Conservation (phyloP, 805 yeast genomes). For the Kazachstania viticola region DNA sequence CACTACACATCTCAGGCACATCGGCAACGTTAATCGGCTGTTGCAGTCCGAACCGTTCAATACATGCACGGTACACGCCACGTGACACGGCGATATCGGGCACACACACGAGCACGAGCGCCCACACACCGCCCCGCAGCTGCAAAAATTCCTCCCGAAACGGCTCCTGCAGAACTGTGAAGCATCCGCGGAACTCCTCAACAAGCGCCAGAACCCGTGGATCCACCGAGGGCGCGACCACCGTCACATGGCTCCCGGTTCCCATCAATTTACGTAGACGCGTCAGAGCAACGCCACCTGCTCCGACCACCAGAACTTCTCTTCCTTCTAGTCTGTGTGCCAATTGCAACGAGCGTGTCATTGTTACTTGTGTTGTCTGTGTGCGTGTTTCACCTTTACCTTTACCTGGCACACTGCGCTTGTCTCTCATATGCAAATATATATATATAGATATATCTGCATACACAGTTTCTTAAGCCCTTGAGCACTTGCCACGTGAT, state of each 20-base stretch:
- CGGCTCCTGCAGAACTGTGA: not conserved
- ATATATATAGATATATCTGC: no score
- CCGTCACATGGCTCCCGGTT: slow-evolving; percentile 23
- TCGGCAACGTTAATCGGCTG: slow-evolving; percentile 28
- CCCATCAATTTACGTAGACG: slow-evolving; percentile 23
- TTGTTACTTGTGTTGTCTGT: no score
- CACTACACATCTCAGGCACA: slow-evolving; percentile 25
- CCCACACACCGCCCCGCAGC: slow-evolving; percentile 17
- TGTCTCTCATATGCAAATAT: no score
- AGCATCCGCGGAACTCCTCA: slow-evolving; percentile 1
- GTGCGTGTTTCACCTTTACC: no score
- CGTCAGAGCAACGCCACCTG: slow-evolving; percentile 26
- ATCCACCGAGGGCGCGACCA: slow-evolving; percentile 13
- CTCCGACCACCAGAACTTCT: slow-evolving; percentile 24
- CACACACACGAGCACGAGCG: slow-evolving; percentile 21
- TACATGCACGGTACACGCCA: slow-evolving; percentile 14
- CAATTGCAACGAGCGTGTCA: slow-evolving; percentile 17
- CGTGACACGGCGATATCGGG: slow-evolving; percentile 17
- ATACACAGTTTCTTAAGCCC: no score
- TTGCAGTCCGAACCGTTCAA: slow-evolving; percentile 15
- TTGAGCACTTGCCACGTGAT: no score
- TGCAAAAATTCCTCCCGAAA: slow-evolving; percentile 10
- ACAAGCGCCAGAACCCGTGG: slow-evolving; percentile 10
- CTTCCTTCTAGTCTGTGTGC: slow-evolving; percentile 20
- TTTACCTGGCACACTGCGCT: no score